Percentiles rank a stretch among this genome's conserved stretches.
Conservation (phyloP, 257 asterid genomes). For the Plantago ovata region DNA sequence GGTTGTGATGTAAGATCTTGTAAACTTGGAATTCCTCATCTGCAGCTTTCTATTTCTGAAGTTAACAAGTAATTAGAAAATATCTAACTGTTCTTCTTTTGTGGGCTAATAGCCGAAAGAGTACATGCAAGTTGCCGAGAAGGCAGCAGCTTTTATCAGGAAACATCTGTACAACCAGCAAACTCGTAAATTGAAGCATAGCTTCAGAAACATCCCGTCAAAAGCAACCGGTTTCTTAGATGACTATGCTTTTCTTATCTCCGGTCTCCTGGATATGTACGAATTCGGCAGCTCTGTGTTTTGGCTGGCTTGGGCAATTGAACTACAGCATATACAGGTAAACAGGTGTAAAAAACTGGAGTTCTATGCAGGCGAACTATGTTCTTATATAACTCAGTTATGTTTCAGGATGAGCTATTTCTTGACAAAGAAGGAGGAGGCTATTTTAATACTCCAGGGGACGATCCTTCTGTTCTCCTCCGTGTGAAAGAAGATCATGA, state of each 20-base stretch:
- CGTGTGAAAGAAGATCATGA: slow-evolving; percentile 95
- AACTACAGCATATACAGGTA: slow-evolving; percentile 77
- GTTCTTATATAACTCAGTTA: neutral
- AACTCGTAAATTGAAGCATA: slow-evolving; percentile 63
- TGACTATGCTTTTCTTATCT: slow-evolving; percentile 78
- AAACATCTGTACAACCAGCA: slow-evolving; percentile 60
- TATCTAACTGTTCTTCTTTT: slow-evolving; percentile 13
- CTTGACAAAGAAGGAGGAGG: slow-evolving; percentile 92
- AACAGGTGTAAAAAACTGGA: neutral
- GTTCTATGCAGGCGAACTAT: neutral
- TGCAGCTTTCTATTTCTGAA: neutral
- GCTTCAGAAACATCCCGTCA: slow-evolving; percentile 86
- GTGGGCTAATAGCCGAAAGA: slow-evolving; percentile 55
- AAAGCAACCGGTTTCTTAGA: slow-evolving; percentile 93
- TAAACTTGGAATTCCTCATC: neutral
- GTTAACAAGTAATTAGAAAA: neutral
- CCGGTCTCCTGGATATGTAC: slow-evolving; percentile 73
- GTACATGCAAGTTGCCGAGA: slow-evolving; percentile 83
- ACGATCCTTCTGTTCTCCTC: slow-evolving; percentile 87
- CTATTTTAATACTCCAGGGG: slow-evolving; percentile 80
- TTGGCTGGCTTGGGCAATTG: slow-evolving; percentile 91
- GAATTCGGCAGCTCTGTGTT: slow-evolving; percentile 70
- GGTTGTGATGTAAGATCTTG: slow-evolving; percentile 60
- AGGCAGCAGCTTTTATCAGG: slow-evolving; percentile 76
- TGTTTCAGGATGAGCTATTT: slow-evolving; percentile 69